Conservation (phyloP, 192 early-diverging fungal species). For the Coemansia sp. region DNA sequence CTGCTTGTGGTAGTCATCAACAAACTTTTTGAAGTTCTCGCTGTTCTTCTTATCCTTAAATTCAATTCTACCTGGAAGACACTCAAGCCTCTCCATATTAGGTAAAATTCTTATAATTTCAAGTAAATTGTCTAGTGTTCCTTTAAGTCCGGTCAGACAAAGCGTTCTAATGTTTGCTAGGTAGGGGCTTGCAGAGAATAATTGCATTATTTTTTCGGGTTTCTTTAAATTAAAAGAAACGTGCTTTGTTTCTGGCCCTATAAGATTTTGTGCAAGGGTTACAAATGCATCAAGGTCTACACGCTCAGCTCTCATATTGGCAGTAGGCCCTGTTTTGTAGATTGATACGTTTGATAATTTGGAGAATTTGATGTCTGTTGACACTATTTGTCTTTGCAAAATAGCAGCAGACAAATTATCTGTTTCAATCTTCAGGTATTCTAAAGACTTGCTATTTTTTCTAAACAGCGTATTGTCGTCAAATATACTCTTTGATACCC, state of each 20-base stretch:
- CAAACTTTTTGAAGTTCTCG: neutral
- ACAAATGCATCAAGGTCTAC: neutral
- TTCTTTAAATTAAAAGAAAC: neutral
- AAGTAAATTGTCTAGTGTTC: neutral
- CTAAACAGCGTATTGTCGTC: neutral
- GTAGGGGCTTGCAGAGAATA: neutral
- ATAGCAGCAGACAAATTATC: too few relatives aligned
- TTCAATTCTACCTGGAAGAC: neutral
- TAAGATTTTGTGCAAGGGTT: neutral
- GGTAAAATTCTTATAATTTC: neutral
- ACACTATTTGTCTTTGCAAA: too few relatives aligned
- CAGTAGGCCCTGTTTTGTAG: neutral
- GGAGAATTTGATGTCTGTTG: too few relatives aligned
- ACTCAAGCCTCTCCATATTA: neutral
- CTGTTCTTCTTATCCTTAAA: neutral
- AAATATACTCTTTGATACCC: too few relatives aligned
- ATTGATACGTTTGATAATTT: too few relatives aligned
- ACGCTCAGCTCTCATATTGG: too few relatives aligned
- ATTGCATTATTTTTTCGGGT: neutral
- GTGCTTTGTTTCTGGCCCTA: neutral
- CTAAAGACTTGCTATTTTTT: neutral
- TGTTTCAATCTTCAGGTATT: too few relatives aligned
- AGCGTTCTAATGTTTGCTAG: neutral
- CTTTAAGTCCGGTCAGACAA: neutral
- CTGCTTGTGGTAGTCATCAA: neutral